Evolutionary conservation across 2,329 filamentous ascomycete genomes (phyloP), one percentile per base, ranked within the genome.

Genomic region (Leptographium lundbergii): DNA sequence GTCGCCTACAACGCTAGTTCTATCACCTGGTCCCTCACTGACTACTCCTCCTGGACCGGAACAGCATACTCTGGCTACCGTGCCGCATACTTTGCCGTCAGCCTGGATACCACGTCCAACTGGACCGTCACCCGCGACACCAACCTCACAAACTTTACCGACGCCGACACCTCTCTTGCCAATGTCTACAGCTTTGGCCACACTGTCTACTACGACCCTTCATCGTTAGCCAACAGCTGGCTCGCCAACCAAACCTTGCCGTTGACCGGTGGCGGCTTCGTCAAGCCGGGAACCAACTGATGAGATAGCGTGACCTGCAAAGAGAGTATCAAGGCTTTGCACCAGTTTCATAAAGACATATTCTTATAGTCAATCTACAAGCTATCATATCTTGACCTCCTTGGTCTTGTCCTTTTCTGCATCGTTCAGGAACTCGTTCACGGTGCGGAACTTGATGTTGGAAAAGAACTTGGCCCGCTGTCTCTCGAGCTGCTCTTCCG

Each of bases 1-100:
- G 57, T 61, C 3, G 60, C 60, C 4, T 61, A 61, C 52, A 61
- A 61, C 34, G n/a, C 32, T 6, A 61, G 60, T 27, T 5, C 6
- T 45, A 61, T 61, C 32, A 25, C 51, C 2, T 61, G 60, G 60
- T 19, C 17, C 9, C 55, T 61, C 17, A 1, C 25, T 1, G 19
- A 24, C 6, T 52, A 59, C 48, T 57, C 54, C 32, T 9, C 36
- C 11, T 61, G 60, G 60, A 61, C 57, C 1, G 60, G 60, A 1
- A 24, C 54, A 1, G 57, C 54, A 4, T 32, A 34, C 27, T 11
- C 32, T 2, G 57, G 50, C 36, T 42, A 50, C 24, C 39, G 29
- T 3, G 39, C 42, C 4, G 54, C 54, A 3, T 24, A 6, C 19
- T 59, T 61, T 29, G 50, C 57, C 9, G 53, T 61, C 4, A 22